Percentiles rank a stretch among this genome's conserved stretches.
These are phyloP conservation scores for Camillea tinctor DNA, from an alignment of 2,329 filamentous ascomycete species.

Conservation along the genomic window DNA sequence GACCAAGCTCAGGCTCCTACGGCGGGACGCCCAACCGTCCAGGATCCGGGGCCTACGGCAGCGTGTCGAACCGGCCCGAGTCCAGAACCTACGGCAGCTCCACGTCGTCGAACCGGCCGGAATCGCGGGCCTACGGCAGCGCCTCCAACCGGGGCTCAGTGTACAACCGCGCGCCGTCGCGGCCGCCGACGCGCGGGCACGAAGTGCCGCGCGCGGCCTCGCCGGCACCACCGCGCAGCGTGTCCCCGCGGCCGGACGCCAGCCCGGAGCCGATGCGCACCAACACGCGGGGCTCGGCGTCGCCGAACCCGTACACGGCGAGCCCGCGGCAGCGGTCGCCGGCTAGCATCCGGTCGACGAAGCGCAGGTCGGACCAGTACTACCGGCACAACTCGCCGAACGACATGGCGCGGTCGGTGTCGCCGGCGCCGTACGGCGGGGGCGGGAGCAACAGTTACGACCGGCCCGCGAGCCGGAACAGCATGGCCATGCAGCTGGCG, in stretches of 20 bases:
- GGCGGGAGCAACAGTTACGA: conserved; percentile 44
- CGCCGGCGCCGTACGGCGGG: conserved; percentile 49
- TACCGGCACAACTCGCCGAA: conserved; percentile 53
- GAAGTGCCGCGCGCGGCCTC: conserved; percentile 62
- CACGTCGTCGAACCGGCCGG: neutral
- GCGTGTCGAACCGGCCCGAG: neutral
- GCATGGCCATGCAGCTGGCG: conserved; percentile 69
- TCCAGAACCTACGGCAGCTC: conserved; percentile 17
- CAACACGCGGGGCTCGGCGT: conserved; percentile 40
- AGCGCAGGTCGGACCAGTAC: conserved; percentile 50
- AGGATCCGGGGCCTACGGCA: neutral
- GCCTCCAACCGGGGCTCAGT: neutral
- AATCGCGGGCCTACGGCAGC: neutral
- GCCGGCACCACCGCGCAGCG: conserved; percentile 64
- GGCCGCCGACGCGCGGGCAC: conserved; percentile 58
- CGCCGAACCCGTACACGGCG: conserved; percentile 23
- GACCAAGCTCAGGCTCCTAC: conserved; percentile 37
- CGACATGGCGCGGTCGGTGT: conserved; percentile 45
- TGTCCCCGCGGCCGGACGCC: conserved; percentile 61
- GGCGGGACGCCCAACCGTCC: conserved; percentile 27
- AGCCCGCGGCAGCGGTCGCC: conserved; percentile 33
- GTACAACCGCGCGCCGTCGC: conserved; percentile 38
- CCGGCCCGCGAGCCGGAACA: conserved; percentile 49
- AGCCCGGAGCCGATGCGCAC: conserved; percentile 36
- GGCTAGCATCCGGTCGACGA: conserved; percentile 40